phyloP scores from a whole-genome alignment of 225 moss, liverwort and hornwort species.

The Pleurozium schreberi region DNA sequence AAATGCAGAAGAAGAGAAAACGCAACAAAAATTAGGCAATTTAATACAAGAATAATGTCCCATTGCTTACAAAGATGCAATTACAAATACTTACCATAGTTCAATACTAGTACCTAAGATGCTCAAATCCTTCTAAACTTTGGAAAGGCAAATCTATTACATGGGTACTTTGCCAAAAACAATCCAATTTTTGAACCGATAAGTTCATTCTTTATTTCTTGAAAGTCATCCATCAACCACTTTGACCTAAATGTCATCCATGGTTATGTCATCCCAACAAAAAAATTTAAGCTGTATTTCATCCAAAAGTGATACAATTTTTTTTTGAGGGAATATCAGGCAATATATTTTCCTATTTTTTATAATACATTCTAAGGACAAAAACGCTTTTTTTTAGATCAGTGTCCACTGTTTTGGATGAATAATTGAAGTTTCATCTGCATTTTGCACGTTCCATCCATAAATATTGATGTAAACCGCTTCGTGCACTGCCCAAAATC shows the following conservation, averaged over 20 bases:
- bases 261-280: too few relatives aligned
- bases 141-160: rapidly evolving
- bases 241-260: neutral
- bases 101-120: neutral
- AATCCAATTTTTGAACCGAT: rapidly evolving
- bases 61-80: rapidly evolving
- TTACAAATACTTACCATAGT: neutral
- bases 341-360: rapidly evolving
- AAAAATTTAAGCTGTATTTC: neutral
- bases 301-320: neutral
- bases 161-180: too few relatives aligned
- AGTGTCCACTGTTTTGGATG: neutral
- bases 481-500: neutral
- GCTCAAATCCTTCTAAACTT: rapidly evolving
- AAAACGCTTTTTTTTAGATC: neutral
- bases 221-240: neutral
- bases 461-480: too few relatives aligned
- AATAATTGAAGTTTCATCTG: neutral
- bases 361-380: neutral
- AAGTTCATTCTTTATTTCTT: neutral
- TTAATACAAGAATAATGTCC: neutral
- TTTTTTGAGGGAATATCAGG: neutral
- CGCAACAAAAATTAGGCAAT: neutral
- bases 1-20: neutral
- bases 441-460: neutral